phyloP scores from a whole-genome alignment of 805 yeast genomes.

The Saccharomycopsis fermentans region DNA sequence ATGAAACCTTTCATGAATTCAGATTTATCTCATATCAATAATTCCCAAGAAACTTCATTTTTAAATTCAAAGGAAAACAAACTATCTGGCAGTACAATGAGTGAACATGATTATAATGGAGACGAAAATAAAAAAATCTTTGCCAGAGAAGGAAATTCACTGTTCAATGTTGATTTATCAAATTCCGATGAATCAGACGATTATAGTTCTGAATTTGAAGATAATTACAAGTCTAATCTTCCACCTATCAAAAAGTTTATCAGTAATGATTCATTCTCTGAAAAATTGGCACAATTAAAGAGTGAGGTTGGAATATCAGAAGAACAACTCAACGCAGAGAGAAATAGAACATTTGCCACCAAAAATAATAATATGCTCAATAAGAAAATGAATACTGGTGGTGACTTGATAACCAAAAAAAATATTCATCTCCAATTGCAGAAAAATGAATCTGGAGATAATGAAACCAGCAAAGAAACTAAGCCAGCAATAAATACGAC shows the following conservation, averaged over 20 bases:
- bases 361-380: neutral
- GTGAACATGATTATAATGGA: constrained; percentile 3
- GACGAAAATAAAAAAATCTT: neutral
- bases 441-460: no score
- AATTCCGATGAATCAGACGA: constrained; percentile 2
- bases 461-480: no score
- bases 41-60: neutral
- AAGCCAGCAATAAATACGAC: neutral
- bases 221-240: neutral
- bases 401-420: neutral
- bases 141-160: constrained; percentile 2
- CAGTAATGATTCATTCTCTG: constrained; percentile 16
- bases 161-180: neutral
- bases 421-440: neutral
- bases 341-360: neutral
- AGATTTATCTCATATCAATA: neutral
- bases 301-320: constrained; percentile 3
- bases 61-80: neutral
- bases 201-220: constrained; percentile 7
- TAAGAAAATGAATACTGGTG: neutral
- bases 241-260: constrained; percentile 10
- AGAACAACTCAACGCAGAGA: neutral
- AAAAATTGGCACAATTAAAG: constrained; percentile 11
- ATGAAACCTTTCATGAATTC: neutral
- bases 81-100: constrained; percentile 7